Evolutionary conservation across 139 green algal species (phyloP).

Genomic region (Spirogloea muscicola): DNA sequence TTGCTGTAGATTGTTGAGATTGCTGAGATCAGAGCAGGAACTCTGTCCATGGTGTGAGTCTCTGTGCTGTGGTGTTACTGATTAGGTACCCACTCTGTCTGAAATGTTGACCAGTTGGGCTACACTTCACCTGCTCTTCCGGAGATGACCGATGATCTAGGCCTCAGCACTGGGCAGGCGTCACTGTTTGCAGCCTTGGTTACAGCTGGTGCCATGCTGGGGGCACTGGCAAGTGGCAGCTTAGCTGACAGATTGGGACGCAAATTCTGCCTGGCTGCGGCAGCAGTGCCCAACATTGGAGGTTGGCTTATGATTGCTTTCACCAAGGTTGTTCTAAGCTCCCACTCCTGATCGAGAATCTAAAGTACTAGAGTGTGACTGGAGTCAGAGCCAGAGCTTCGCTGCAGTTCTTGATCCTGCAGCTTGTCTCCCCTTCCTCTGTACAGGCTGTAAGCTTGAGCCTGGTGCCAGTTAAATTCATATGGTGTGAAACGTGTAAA

Average conservation of each 20-base stretch:
- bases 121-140: conserved; percentile 40
- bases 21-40: no score
- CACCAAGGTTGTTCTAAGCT: background rate
- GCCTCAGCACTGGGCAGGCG: conserved; percentile 13
- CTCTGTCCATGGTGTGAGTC: no score
- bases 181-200: conserved; percentile 38
- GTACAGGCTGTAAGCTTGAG: background rate
- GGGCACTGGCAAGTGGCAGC: conserved; percentile 8
- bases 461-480: background rate
- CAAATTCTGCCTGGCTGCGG: conserved; percentile 12
- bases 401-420: background rate
- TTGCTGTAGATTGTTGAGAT: no score
- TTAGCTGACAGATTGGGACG: conserved; percentile 31
- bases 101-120: no score
- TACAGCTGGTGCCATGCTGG: conserved; percentile 40
- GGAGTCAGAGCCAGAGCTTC: conserved; percentile 2
- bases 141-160: conserved; percentile 10
- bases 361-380: no score
- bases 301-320: conserved; percentile 20
- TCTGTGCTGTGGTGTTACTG: no score
- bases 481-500: background rate
- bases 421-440: background rate
- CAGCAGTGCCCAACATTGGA: background rate
- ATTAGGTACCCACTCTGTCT: no score
- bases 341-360: background rate